Evolutionary conservation across 805 yeast genomes (phyloP), one percentile per base, ranked within the genome.

Genomic region (Suhomyces pyralidae): DNA sequence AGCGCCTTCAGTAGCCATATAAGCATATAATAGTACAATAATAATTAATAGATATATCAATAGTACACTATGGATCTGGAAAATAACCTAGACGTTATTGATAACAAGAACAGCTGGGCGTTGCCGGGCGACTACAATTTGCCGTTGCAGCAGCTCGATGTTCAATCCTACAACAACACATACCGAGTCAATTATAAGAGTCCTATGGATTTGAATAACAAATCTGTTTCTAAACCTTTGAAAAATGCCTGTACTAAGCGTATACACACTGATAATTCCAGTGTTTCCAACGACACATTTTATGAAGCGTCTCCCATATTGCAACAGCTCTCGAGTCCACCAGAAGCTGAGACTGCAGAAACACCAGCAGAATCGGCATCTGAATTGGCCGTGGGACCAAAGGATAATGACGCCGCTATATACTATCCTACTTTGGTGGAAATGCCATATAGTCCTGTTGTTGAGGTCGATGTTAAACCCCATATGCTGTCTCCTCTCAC

Each of bases 281-380:
- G 28, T 7, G 22, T 24, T 14, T 42, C 45, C 9, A 50, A 52
- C 22, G 55, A 58, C n/a, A 52, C 52, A 2, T 61, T 53, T 42
- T 61, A 58, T 32, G 65, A 60, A 46, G 49, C 65, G n/a, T 57
- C 61, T 4, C 59, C 63, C 8, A 58, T 49, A 5, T 19, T 58
- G 49, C 38, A 22, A 25, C 14, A 17, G 7, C 22, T 6, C 9
- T 22, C 25, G 4, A 12, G 7, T 19, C 42, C 25, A 22, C 7
- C 25, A 22, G 25, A 22, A 22, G 25, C 25, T 22, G 25, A 22
- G 7, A 22, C 25, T 22, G 25, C 25, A 22, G 25, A 22, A 22
- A 22, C 25, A n/a, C n/a, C n/a, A n/a, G n/a, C n/a, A n/a, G n/a
- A n/a, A n/a, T n/a, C n/a, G n/a, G n/a, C n/a, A n/a, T n/a, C n/a